Base-by-base conservation (phyloP, 768 basidiomycete genomes). In the Mycena metata region DNA sequence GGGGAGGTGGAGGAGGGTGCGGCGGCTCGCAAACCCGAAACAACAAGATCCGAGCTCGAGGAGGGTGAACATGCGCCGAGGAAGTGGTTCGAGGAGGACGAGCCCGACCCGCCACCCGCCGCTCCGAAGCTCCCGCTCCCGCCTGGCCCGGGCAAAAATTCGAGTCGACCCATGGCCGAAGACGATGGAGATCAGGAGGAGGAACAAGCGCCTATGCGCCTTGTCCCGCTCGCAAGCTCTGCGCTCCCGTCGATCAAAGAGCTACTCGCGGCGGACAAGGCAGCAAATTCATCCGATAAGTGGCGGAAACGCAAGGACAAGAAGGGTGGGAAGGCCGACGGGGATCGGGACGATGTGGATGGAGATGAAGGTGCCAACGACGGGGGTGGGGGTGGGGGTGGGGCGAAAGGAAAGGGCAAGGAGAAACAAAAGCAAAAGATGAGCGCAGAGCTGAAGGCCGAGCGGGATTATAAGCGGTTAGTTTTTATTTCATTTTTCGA, bases 201-300 rank as follows among this genome's bases (percentile, higher is more conserved):
- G 42, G 30, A 30, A 30, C 30, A 30, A 30, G 30, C 30, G 47
- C 79, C 83, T 8, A 82, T 83, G 69, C 89, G 90, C 43, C 87
- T 98, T 12, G 86, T 84, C 33, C 93, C 94, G 7, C 87, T 98
- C 17, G 83, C 86, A 57, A 91, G 93, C n/a, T 95, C 94, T 24
- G 86, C 89, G 9, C 74, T 96, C 19, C 93, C 94, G 39, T 95
- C 94, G 17, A 93, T 97, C 77, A 88, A 88, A 57, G 92, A 94
- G 33, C 85, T 98, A 67, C 81, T 98, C 43, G 91, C 90, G 8
- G 88, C 92, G 83, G 93, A 96, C 69, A 83, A 88, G 43, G 91
- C 88, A 17, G 88, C 85, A 7, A 88, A 86, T 69, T 86, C 86
- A 65, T 83, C 84, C 16, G 87, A 90, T 62, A 94, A 94, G 76